Percentiles rank a stretch among this genome's conserved stretches.
Evolutionary conservation across 2,329 filamentous ascomycete genomes (phyloP).

Genomic region (Fusarium sterilihyphosum): DNA sequence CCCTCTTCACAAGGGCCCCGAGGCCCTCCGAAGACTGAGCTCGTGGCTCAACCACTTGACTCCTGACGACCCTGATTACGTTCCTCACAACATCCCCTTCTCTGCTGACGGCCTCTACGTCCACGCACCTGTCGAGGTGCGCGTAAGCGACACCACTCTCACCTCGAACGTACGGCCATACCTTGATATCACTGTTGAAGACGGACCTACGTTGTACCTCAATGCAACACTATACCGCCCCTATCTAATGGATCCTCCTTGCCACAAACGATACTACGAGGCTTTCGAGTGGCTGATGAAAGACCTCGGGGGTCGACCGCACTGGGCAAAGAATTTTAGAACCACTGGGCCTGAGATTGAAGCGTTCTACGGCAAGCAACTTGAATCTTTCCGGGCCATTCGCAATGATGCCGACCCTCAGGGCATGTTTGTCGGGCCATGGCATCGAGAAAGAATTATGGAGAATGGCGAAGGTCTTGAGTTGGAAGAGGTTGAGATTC

Average conservation of each 20-base stretch:
- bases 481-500: slow-evolving; percentile 51
- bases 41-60: slow-evolving; percentile 79
- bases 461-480: slow-evolving; percentile 47
- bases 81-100: slow-evolving; percentile 78
- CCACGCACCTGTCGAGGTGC: slow-evolving; percentile 92
- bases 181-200: slow-evolving; percentile 75
- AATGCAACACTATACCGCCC: slow-evolving; percentile 91
- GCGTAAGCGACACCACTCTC: slow-evolving; percentile 75
- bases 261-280: slow-evolving; percentile 80
- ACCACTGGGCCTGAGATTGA: slow-evolving; percentile 69
- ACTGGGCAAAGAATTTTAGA: slow-evolving; percentile 94
- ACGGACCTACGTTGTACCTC: slow-evolving; percentile 83
- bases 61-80: slow-evolving; percentile 71
- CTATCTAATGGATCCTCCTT: slow-evolving; percentile 81
- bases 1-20: slow-evolving; percentile 84
- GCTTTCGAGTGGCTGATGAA: slow-evolving; percentile 93
- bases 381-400: slow-evolving; percentile 74
- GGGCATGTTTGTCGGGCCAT: slow-evolving; percentile 89
- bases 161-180: slow-evolving; percentile 52
- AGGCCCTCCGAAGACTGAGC: slow-evolving; percentile 83
- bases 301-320: slow-evolving; percentile 81
- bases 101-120: slow-evolving; percentile 82
- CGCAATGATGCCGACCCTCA: slow-evolving; percentile 78
- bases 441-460: slow-evolving; percentile 80
- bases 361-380: slow-evolving; percentile 73